Evolutionary conservation across 169 alveolate species (phyloP).

Genomic region (Plasmodium vivax): DNA sequence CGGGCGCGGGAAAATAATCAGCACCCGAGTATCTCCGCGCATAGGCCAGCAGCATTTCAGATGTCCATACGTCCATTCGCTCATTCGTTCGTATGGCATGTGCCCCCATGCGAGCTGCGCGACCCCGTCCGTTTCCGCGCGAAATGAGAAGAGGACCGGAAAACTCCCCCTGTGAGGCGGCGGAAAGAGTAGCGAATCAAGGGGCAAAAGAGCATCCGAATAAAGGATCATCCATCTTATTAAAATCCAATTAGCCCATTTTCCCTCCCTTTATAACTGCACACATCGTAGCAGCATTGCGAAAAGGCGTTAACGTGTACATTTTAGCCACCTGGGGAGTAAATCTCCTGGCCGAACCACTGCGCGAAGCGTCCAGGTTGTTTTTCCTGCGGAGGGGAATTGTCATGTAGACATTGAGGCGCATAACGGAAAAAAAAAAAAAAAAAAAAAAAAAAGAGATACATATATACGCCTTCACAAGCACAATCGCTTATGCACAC

Average conservation of each 20-base stretch:
- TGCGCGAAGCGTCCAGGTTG: background rate
- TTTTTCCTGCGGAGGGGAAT: background rate
- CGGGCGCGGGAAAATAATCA: too few species aligned
- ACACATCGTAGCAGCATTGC: background rate
- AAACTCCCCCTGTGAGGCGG: too few species aligned
- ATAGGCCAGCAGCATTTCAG: too few species aligned
- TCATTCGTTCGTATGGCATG: too few species aligned
- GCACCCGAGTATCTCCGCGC: too few species aligned
- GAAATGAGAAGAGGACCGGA: too few species aligned
- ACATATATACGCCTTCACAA: background rate
- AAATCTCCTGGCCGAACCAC: background rate
- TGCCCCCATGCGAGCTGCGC: too few species aligned
- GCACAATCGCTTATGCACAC: background rate
- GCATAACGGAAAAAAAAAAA: background rate
- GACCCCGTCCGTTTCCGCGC: too few species aligned
- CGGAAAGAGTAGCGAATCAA: too few species aligned
- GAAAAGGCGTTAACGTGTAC: background rate
- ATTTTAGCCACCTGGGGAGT: background rate
- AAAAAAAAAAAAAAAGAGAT: constrained; percentile 3
- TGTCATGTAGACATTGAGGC: constrained; percentile 25
- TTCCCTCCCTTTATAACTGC: background rate
- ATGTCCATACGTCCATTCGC: too few species aligned
- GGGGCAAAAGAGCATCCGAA: too few species aligned
- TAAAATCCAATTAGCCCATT: background rate
- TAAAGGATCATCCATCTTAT: too few species aligned